Conservation (phyloP, 2,329 filamentous ascomycete genomes). For the Metarhizium guizhouense region DNA sequence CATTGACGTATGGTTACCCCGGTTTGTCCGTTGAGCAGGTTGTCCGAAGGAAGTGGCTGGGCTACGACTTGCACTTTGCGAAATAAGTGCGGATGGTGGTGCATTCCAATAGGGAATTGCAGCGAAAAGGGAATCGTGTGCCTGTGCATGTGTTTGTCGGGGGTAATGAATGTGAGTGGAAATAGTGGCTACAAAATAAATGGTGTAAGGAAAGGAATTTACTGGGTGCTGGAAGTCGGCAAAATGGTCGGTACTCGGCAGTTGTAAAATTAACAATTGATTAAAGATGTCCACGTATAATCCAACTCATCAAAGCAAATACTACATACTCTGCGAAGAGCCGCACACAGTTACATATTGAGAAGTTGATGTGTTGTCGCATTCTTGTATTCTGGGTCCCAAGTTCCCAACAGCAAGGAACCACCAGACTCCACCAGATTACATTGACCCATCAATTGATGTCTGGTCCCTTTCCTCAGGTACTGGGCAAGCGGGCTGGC, state of each 20-base stretch:
- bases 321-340: too few relatives aligned
- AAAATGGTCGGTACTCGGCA: not conserved
- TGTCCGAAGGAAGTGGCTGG: slow-evolving; percentile 82
- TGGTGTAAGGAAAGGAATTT: not conserved
- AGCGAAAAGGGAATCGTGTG: not conserved
- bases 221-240: not conserved
- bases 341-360: too few relatives aligned
- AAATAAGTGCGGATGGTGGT: slow-evolving; percentile 51
- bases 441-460: too few relatives aligned
- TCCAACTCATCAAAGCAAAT: too few relatives aligned
- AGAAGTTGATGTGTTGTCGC: too few relatives aligned
- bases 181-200: not conserved
- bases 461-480: too few relatives aligned
- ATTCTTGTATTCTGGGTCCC: too few relatives aligned
- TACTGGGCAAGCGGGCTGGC: too few relatives aligned
- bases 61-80: slow-evolving; percentile 96
- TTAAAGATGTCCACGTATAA: too few relatives aligned
- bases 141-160: not conserved
- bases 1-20: slow-evolving; percentile 90
- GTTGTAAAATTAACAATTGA: not conserved
- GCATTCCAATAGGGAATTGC: not conserved
- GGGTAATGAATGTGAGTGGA: not conserved
- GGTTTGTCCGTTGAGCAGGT: slow-evolving; percentile 75
- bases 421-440: too few relatives aligned
- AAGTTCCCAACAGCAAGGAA: too few relatives aligned